These are phyloP conservation scores for Eudorina sp. DNA, from an alignment of 139 green algal genomes.

Conservation along the genomic window DNA sequence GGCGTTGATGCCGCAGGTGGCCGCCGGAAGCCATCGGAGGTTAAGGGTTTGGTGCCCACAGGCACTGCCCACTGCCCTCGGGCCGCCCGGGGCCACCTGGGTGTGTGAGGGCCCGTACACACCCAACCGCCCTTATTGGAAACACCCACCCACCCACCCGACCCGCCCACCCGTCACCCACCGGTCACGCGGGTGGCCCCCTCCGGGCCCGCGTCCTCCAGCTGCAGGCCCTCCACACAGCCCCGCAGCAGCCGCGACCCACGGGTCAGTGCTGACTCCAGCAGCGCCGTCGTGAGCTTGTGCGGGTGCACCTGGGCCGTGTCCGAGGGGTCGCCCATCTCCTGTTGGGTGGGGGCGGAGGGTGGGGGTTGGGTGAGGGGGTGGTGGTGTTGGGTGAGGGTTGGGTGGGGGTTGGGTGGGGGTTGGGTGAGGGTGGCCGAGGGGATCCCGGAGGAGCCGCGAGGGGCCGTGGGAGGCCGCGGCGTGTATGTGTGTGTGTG, in stretches of 20 bases:
- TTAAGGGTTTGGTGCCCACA: too few relatives aligned
- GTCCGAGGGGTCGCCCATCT: conserved; percentile 67
- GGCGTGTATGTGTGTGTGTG: not conserved
- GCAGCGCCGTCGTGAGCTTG: conserved; percentile 76
- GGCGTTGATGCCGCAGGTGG: too few relatives aligned
- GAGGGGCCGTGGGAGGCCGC: not conserved
- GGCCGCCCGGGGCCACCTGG: too few relatives aligned
- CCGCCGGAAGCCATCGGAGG: too few relatives aligned
- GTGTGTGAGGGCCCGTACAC: too few relatives aligned
- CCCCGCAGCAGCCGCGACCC: conserved; percentile 65
- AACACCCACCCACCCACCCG: not conserved
- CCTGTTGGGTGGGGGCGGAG: too few relatives aligned
- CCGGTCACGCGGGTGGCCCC: not conserved
- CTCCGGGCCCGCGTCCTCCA: conserved; percentile 35
- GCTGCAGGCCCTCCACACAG: conserved; percentile 61
- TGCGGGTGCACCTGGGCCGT: conserved; percentile 85
- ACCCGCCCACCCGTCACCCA: conserved; percentile 45
- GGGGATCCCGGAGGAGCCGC: not conserved
- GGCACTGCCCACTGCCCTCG: too few relatives aligned
- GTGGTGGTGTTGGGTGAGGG: too few relatives aligned
- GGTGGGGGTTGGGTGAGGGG: not conserved
- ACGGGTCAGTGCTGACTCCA: conserved; percentile 60
- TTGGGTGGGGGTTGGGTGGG: not conserved
- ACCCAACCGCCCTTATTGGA: not conserved
- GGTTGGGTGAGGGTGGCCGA: not conserved